Evolutionary conservation across 2,329 filamentous ascomycete genomes (phyloP), one percentile per base, ranked within the genome.

Genomic region (Colletotrichum caudatum): DNA sequence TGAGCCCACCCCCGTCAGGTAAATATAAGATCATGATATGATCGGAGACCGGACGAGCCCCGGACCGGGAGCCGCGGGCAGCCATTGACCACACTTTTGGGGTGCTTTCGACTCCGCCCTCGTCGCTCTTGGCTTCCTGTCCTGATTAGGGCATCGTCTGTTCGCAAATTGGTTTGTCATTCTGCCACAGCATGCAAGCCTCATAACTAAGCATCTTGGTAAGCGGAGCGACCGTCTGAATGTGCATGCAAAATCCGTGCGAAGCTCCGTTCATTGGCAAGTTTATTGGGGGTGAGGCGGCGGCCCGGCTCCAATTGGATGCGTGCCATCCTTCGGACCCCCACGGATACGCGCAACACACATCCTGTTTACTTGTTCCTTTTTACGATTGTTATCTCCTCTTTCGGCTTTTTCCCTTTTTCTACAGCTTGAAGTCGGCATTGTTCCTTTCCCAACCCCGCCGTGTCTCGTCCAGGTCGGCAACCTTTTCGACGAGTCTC

Each of bases 371-470:
- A 4, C 29, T 4, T 29, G 3, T 29, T 29, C 29, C 29, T 29
- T 29, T 29, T 29, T 29, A 29, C 29, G 3, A n/a, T 12, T 12
- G 3, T 46, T 20, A 12, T n/a, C 3, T 29, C 9, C 14, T 41
- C 20, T 48, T 20, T 18, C 18, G 1, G 5, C 1, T 20, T 20
- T 18, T 20, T 26, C n/a, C 16, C 2, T 26, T 48, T 3, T 26
- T 48, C 71, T 74, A 94, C 56, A 96, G 82, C 80, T 96, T 96
- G 77, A 96, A 95, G 78, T 94, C 92, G 5, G 85, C 87, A 77
- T 91, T 93, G 3, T 85, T 86, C 80, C 91, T 90, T 79, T 95
- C 93, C 88, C 92, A 91, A 7, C 92, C 92, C 1, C 84, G 82
- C 1, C 86, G 80, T 1, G 85, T 86, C 20, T 88, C 84, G 53